A percentile compares a stretch with the other conserved stretches of the same genome.
Evolutionary conservation across 768 basidiomycete genomes (phyloP).

Genomic region (Floccularia luteovirens): DNA sequence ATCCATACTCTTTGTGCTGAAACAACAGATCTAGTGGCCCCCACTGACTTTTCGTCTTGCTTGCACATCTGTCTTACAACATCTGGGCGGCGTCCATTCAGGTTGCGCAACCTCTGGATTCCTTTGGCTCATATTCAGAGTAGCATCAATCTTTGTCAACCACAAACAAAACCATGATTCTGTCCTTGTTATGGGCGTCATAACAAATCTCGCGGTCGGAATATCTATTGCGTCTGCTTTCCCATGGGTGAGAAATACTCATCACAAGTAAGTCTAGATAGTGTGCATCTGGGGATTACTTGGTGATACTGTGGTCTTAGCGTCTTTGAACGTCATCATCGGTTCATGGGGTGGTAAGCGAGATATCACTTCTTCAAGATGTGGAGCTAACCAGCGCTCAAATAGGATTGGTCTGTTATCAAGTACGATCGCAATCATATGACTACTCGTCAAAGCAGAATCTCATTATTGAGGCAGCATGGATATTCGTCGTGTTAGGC

Average conservation of each 20-base stretch:
- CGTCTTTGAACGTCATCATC: constrained; percentile 76
- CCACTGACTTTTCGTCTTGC: constrained; percentile 51
- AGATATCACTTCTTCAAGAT: background rate
- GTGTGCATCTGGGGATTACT: background rate
- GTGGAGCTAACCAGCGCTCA: background rate
- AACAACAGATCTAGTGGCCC: constrained; percentile 26
- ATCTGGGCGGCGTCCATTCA: constrained; percentile 81
- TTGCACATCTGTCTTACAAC: constrained; percentile 68
- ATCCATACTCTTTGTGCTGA: constrained; percentile 1
- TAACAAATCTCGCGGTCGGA: constrained; percentile 52
- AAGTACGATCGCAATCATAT: constrained; percentile 31
- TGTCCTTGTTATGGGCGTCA: constrained; percentile 52
- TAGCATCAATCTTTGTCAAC: constrained; percentile 44
- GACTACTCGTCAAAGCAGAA: constrained; percentile 1
- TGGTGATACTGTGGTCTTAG: constrained; percentile 21
- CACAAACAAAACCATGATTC: constrained; percentile 44
- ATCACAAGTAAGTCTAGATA: constrained; percentile 58
- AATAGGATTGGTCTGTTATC: constrained; percentile 39
- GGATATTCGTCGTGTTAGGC: constrained; percentile 65
- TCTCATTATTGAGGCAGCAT: constrained; percentile 24
- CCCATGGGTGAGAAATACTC: constrained; percentile 75
- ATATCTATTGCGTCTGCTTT: constrained; percentile 61
- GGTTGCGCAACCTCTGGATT: constrained; percentile 74
- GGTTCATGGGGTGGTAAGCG: constrained; percentile 74
- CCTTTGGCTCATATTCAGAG: constrained; percentile 61